Evolutionary conservation across 1,284 basidiomycete species (phyloP), one percentile per base, ranked within the genome.

Genomic region (Fomitopsis pinicola): DNA sequence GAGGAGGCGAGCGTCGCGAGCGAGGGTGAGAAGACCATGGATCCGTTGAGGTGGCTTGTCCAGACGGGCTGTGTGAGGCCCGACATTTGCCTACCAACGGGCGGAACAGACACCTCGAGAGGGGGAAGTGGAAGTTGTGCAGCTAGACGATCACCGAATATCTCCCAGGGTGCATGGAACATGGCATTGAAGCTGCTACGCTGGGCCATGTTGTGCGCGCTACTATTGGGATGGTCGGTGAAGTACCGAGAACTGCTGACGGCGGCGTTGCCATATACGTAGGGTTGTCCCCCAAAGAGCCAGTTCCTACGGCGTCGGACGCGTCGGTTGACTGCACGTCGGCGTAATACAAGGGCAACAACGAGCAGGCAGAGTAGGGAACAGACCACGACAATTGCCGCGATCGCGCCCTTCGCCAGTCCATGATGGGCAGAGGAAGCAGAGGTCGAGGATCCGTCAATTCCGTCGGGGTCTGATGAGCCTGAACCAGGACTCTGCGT

Each of bases 171-270:
- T 35, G 22, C 17, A 12, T 53, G 50, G 10, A 15, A 17, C 30
- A 30, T 17, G 48, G 5, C 19, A 22, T 75, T 80, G 62, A 82
- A 82, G 70, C 79, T 81, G 64, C 79, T 81, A 42, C 79, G 75
- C 2, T 72, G 63, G 40, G 75, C 76, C 42, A 59, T 46, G 48
- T 50, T 15, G 28, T 5, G 12, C 0, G 62, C 50, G 26, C 61
- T 63, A n/a, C 44, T 42, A 33, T 55, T 55, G 42, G 36, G 17
- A 22, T 62, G 64, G 42, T 67, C 62, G 38, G 56, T 62, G 63
- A 70, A 68, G 60, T 63, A 68, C 19, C 61, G 64, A 2, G 67
- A 68, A 48, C 58, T 65, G 63, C 64, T 66, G 56, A 65, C 42
- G 10, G 40, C 59, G 8, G 55, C 40, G 14, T 46, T 58, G 38